A percentile compares a stretch with the other conserved stretches of the same genome.
Evolutionary conservation across 306 rosid genomes (phyloP).

Genomic region (Cyamopsis tetragonoloba): DNA sequence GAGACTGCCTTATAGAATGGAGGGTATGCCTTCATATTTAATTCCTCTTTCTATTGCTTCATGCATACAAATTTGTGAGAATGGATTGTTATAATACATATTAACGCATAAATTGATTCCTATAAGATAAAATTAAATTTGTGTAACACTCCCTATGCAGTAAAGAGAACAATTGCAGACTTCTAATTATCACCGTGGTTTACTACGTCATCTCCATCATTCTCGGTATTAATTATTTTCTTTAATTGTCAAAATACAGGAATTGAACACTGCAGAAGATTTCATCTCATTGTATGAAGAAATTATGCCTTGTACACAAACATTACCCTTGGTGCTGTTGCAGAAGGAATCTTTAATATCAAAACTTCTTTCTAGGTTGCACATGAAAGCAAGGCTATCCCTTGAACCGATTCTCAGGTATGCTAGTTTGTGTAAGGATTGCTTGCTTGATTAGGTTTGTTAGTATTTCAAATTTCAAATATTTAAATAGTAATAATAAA

Average conservation of each 20-base stretch:
- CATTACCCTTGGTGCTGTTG: constrained; percentile 67
- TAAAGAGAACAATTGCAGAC: background rate
- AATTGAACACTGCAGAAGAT: constrained; percentile 85
- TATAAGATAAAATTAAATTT: background rate
- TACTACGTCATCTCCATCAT: background rate
- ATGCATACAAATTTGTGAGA: background rate
- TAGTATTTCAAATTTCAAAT: background rate
- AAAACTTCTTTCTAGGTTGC: constrained; percentile 63
- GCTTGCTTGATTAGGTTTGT: constrained; percentile 5
- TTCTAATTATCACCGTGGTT: background rate
- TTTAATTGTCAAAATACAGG: constrained; percentile 40
- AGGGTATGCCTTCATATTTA: constrained; percentile 47
- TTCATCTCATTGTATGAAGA: constrained; percentile 77
- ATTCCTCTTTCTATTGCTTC: background rate
- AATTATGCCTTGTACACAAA: constrained; percentile 59
- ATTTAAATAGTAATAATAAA: background rate
- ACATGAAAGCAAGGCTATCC: constrained; percentile 76
- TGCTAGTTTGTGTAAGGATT: constrained; percentile 8
- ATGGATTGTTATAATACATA: background rate
- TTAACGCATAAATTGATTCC: background rate
- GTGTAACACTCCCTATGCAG: background rate
- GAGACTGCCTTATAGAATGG: constrained; percentile 85
- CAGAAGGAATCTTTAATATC: constrained; percentile 67
- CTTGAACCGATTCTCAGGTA: constrained; percentile 82
- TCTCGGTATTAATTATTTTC: background rate